Evolutionary conservation across 805 yeast genomes (phyloP), one percentile per base, ranked within the genome.

Genomic region (Candida sithepensis): DNA sequence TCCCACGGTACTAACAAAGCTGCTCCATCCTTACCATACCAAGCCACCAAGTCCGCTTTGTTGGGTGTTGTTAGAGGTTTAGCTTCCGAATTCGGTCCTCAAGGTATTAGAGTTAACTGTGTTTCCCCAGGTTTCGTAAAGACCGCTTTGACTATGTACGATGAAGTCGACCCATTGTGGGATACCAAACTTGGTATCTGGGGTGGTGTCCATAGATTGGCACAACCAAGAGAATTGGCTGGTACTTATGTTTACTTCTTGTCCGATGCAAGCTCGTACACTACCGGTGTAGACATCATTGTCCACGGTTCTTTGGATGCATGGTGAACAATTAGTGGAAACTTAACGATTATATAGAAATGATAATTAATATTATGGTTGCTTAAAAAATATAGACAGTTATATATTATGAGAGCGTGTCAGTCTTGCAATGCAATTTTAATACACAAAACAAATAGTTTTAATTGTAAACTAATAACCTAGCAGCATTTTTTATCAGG

Each of bases 1-100:
- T 79, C 74, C 12, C 75, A 70, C 60, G 74, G 75, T 53, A 78
- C 73, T 48, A 76, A 76, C 53, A 74, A 74, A 43, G 80, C 79
- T 40, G 70, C 74, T 50, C 69, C 67, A 50, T 78, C 74, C 56
- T 73, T 76, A 39, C 71, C 71, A 28, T 73, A 74, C 62, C 72
- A 74, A 54, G 72, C 72, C 23, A 74, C 78, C 51, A 73, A 73
- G 61, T 76, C 78, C 32, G 78, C 70, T 40, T 73, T 73, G 44
- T 55, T 73, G 57, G 75, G 73, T 50, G 66, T 73, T 56, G 72
- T 73, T 30, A 69, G 68, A 55, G 71, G 75, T 1, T 62, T 73
- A 47, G 73, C 77, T 28, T 67, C 71, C 39, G 78, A 73, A 57
- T 74, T 75, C 74, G 73, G 75, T 34, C 62, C 71, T 8, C 74